A percentile compares a stretch with the other conserved stretches of the same genome.
Conservation (phyloP, 139 green algal genomes). For the Asterochloris sp. region DNA sequence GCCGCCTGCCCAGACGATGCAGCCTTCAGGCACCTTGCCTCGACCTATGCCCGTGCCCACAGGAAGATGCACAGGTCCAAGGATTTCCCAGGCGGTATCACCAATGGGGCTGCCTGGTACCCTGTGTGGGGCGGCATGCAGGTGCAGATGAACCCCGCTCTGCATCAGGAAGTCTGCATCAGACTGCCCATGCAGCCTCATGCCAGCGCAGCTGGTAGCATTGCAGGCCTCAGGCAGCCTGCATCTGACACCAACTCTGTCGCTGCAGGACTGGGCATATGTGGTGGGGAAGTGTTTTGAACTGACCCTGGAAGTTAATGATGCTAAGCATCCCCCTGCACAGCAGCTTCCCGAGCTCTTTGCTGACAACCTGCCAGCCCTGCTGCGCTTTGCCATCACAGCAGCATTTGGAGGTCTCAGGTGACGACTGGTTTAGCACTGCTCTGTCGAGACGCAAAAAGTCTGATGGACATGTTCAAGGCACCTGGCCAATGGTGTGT, state of each 20-base stretch:
- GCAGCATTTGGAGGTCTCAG: constrained; percentile 45
- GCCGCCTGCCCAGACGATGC: constrained; percentile 68
- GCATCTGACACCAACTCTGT: neutral
- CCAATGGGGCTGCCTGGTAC: constrained; percentile 93
- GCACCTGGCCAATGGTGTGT: neutral
- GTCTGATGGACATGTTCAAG: neutral
- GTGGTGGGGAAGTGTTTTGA: constrained; percentile 67
- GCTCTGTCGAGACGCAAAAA: neutral
- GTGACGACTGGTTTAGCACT: neutral
- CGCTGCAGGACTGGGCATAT: constrained; percentile 84
- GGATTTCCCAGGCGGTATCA: constrained; percentile 82
- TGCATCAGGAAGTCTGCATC: neutral
- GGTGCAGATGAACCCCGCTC: constrained; percentile 9
- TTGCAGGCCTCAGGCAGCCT: neutral
- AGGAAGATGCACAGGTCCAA: constrained; percentile 41
- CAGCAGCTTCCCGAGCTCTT: constrained; percentile 48
- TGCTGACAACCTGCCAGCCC: constrained; percentile 59
- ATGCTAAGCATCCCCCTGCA: constrained; percentile 69
- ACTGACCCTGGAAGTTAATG: constrained; percentile 86
- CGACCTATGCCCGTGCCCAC: constrained; percentile 67
- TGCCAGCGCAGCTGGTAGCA: neutral
- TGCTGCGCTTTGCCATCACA: constrained; percentile 53
- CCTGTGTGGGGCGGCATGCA: constrained; percentile 87
- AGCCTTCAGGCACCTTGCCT: constrained; percentile 69
- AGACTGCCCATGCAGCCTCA: neutral